Base-by-base conservation (phyloP, 2,329 filamentous ascomycete genomes). In the Cordyceps javanica region DNA sequence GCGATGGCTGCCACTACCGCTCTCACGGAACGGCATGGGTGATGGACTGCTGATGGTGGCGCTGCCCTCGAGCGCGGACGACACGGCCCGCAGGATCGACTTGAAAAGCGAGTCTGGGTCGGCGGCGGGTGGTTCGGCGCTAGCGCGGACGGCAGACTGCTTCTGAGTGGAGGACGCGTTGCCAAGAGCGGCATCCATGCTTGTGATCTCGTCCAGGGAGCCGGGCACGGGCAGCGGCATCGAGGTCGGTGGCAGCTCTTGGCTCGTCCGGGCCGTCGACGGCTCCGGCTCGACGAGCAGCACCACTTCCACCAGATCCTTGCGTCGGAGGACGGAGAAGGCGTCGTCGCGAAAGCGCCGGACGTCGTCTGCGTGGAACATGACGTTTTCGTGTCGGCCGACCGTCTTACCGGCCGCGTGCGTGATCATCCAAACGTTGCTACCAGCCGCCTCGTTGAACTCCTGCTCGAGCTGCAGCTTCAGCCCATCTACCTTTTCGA, bases 371-470 rank as follows among this genome's bases (percentile, higher is more conserved):
- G 88, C 84, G 48, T 88, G 81, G 62, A 97, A 82, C 68, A 90
- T 89, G 21, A 97, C 85, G 62, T 87, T 89, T 72, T 97, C 93
- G 67, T 97, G 91, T 49, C 89, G 87, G 4, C 93, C 93, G 3
- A 99, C 77, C 1, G 88, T 82, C 41, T 92, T 82, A 63, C 88
- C 90, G 42, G 90, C 91, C 61, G 96, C 86, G 45, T 89, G 88
- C 58, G 88, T 89, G 42, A 97, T 86, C 57, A 87, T 81, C 79
- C 88, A 91, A 26, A 74, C 70, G 10, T 78, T 71, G 16, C 77
- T 72, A 3, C 66, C 67, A 2, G 71, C 62, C 2, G 69, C 64
- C 10, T 73, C 68, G 23, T 74, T 74, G 0, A 79, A 76, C 66
- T 90, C 87, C 28, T 85, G 75, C n/a, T 89, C 79, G 73, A 92